These are phyloP conservation scores for Leccinum longicurvipes DNA, from an alignment of 768 basidiomycete genomes.

Conservation along the genomic window DNA sequence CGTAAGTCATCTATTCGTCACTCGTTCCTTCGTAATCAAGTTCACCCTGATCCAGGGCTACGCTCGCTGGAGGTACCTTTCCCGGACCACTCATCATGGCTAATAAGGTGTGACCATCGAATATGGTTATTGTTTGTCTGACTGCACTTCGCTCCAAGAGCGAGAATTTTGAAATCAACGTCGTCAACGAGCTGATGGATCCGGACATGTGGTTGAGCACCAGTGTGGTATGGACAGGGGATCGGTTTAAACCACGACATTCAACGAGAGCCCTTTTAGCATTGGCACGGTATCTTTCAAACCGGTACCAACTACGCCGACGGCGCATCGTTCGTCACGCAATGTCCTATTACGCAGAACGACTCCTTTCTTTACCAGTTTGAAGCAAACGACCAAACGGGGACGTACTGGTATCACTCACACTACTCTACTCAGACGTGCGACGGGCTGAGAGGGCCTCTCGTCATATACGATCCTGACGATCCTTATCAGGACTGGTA, in stretches of 20 bases:
- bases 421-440: conserved; percentile 38
- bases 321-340: conserved; percentile 39
- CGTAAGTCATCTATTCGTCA: conserved; percentile 28
- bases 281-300: conserved; percentile 56
- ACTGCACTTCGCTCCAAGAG: conserved; percentile 29
- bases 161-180: conserved; percentile 40
- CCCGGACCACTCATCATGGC: conserved; percentile 44
- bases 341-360: conserved; percentile 30
- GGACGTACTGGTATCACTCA: conserved; percentile 38
- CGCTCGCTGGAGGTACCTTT: conserved; percentile 40
- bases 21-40: neutral
- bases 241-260: neutral
- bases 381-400: conserved; percentile 18
- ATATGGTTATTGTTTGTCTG: neutral
- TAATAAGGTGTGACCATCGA: conserved; percentile 26
- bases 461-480: conserved; percentile 41
- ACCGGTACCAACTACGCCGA: conserved; percentile 42
- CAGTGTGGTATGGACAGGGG: conserved; percentile 33
- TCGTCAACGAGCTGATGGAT: conserved; percentile 44
- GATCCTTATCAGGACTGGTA: conserved; percentile 39
- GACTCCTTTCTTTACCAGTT: conserved; percentile 23
- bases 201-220: conserved; percentile 48
- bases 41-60: conserved; percentile 10
- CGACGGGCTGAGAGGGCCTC: conserved; percentile 37
- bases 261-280: conserved; percentile 30